Conservation (phyloP, 805 yeast species). For the Candida krabiensis region DNA sequence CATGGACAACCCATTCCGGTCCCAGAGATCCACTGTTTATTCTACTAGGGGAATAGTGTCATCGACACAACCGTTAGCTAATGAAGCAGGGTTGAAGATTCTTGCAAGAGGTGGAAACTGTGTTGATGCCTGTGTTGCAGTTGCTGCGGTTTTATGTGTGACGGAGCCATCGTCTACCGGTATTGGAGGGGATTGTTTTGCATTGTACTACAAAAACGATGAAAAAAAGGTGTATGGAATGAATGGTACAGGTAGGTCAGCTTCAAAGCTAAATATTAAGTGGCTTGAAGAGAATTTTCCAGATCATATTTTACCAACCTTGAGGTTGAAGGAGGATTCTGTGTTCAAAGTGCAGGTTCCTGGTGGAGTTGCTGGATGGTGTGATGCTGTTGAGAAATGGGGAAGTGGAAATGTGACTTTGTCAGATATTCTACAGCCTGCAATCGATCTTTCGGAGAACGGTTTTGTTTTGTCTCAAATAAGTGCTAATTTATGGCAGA, state of each 20-base stretch:
- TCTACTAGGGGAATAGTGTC: constrained; percentile 73
- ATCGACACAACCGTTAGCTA: constrained; percentile 75
- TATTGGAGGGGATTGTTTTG: constrained; percentile 70
- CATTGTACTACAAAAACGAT: constrained; percentile 52
- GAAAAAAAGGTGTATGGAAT: constrained; percentile 59
- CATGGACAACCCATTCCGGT: constrained; percentile 29
- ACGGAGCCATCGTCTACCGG: constrained; percentile 63
- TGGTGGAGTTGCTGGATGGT: constrained; percentile 81
- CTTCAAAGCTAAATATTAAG: constrained; percentile 49
- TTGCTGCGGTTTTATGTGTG: constrained; percentile 54
- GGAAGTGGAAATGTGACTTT: constrained; percentile 68
- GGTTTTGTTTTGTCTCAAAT: constrained; percentile 68
- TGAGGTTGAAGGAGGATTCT: constrained; percentile 51
- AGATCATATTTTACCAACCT: constrained; percentile 42
- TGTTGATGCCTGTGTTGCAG: constrained; percentile 64
- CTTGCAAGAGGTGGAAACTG: constrained; percentile 73
- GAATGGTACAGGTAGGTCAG: constrained; percentile 77
- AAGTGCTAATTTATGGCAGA: constrained; percentile 51
- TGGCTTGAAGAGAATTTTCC: constrained; percentile 40
- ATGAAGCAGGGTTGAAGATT: constrained; percentile 67
- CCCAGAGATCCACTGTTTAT: constrained; percentile 73
- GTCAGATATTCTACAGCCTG: constrained; percentile 59
- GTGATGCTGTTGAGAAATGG: constrained; percentile 66
- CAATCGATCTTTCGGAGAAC: constrained; percentile 64
- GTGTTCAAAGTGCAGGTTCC: constrained; percentile 70